Evolutionary conservation across 345 rosid species (phyloP).

Genomic region (Psidium friedrichsthalianum): DNA sequence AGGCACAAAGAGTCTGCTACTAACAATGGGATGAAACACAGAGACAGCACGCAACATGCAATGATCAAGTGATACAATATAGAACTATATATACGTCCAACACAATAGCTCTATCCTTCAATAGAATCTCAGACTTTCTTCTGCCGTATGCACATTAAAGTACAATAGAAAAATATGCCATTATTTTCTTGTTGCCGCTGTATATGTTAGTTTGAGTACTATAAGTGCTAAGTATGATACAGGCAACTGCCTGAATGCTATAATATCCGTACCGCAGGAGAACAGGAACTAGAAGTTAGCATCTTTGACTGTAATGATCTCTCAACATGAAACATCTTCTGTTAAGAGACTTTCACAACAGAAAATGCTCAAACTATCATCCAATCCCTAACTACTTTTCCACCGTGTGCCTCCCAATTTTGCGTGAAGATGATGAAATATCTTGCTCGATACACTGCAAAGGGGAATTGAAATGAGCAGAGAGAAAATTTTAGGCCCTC

Average conservation of each 20-base stretch:
- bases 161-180: neutral
- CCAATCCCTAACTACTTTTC: neutral
- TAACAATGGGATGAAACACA: neutral
- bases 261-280: neutral
- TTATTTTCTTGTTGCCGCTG: no score
- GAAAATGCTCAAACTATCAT: neutral
- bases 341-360: neutral
- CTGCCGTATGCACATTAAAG: neutral
- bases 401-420: neutral
- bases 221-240: no score
- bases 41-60: neutral
- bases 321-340: neutral
- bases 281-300: neutral
- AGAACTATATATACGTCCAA: neutral
- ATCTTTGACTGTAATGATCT: neutral
- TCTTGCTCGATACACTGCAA: slow-evolving; percentile 86
- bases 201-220: no score
- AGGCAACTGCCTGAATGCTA: neutral
- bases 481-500: slow-evolving; percentile 2
- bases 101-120: neutral
- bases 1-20: neutral
- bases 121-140: neutral
- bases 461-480: neutral
- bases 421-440: slow-evolving; percentile 32
- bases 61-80: neutral